Percentiles rank a stretch among this genome's conserved stretches.
phyloP scores from a whole-genome alignment of 1,139 yeast species.

The Torulaspora globosa region DNA sequence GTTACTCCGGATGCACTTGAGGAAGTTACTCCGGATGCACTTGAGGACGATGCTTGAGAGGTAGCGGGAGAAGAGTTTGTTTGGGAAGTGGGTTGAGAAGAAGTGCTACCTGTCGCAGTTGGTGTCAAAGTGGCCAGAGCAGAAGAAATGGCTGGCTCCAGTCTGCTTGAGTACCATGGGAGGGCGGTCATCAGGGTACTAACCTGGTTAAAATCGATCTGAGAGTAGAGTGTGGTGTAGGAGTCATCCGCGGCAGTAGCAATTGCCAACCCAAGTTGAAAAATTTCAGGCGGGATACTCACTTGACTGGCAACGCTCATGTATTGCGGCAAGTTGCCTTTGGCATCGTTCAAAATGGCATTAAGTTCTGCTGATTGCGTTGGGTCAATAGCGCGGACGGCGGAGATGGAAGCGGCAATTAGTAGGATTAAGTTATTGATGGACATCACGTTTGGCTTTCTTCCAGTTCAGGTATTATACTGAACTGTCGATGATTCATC shows the following conservation, averaged over 20 bases:
- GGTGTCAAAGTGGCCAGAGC: constrained; percentile 32
- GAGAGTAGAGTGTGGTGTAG: constrained; percentile 39
- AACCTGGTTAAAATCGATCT: constrained; percentile 32
- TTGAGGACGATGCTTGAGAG: background rate
- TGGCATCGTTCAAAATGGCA: constrained; percentile 14
- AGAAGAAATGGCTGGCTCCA: constrained; percentile 27
- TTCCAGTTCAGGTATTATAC: background rate
- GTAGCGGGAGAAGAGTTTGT: constrained; percentile 49
- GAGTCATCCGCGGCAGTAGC: constrained; percentile 38
- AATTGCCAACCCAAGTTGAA: constrained; percentile 21
- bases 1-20: constrained; percentile 48
- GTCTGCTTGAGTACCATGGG: constrained; percentile 46
- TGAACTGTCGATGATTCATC: background rate
- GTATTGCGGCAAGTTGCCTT: constrained; percentile 9
- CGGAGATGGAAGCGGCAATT: constrained; percentile 12
- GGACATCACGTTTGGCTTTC: background rate
- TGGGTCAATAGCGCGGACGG: constrained; percentile 12
- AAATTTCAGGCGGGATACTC: constrained; percentile 22
- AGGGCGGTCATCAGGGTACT: constrained; percentile 40
- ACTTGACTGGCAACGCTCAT: constrained; percentile 16
- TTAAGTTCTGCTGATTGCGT: constrained; percentile 13
- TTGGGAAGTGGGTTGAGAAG: constrained; percentile 42
- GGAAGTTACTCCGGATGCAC: constrained; percentile 47
- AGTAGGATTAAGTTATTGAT: constrained; percentile 1
- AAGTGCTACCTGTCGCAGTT: background rate